Conservation (phyloP, 2,329 filamentous ascomycete species). For the Diaporthe ilicicola region DNA sequence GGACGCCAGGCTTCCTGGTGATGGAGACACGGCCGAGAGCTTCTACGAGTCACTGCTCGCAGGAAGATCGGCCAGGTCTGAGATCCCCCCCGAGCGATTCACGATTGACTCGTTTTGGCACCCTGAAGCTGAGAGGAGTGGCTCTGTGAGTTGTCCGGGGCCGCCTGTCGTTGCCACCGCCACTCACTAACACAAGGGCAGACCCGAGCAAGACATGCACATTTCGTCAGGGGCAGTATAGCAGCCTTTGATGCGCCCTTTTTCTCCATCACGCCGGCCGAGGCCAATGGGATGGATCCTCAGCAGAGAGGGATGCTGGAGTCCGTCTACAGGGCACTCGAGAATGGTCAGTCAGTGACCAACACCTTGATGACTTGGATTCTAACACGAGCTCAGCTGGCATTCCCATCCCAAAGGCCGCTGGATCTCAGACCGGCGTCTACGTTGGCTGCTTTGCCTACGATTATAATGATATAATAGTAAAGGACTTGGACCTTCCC, state of each 20-base stretch:
- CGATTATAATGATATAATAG: constrained; percentile 38
- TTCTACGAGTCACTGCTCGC: constrained; percentile 42
- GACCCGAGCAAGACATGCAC: constrained; percentile 26
- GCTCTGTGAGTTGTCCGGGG: constrained; percentile 41
- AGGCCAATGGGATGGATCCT: constrained; percentile 33
- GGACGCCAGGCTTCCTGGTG: constrained; percentile 39
- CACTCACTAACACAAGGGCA: neutral
- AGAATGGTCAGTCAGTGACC: constrained; percentile 28
- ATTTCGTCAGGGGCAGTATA: constrained; percentile 25
- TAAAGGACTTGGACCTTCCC: constrained; percentile 36
- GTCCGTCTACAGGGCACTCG: constrained; percentile 29
- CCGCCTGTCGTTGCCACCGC: no score
- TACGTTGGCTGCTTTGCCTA: constrained; percentile 40
- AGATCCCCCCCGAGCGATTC: constrained; percentile 41
- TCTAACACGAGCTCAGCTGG: constrained; percentile 24
- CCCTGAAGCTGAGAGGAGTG: constrained; percentile 39
- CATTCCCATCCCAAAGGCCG: constrained; percentile 11
- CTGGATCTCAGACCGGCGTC: constrained; percentile 33
- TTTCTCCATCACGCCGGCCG: constrained; percentile 31
- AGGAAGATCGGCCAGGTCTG: constrained; percentile 39
- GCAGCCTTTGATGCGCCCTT: constrained; percentile 34
- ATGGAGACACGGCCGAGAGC: constrained; percentile 38
- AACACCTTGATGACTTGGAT: neutral
- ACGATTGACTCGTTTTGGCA: constrained; percentile 44
- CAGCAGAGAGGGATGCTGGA: constrained; percentile 33